Evolutionary conservation across 2,329 filamentous ascomycete genomes (phyloP), one percentile per base, ranked within the genome.

Genomic region (Pestalotiopsis sp.): DNA sequence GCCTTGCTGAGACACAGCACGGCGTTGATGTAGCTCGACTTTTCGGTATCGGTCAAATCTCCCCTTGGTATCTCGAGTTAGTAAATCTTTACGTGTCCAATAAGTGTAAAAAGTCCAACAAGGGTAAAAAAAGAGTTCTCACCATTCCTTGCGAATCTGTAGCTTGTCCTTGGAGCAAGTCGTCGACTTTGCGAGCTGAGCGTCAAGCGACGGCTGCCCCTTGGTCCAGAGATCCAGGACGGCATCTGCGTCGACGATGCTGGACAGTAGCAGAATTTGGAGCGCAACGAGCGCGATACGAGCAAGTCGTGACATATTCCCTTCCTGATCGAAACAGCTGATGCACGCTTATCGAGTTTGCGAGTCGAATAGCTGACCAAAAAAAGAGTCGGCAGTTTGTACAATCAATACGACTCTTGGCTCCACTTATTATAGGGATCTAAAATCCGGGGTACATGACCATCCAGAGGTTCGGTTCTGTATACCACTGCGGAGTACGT

Each of bases 81-180:
- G 38, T 5, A 31, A 52, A 36, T 9, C 7, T 36, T 7, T 7
- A 31, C 27, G 7, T 9, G 6, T 36, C 6, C 6, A 7, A 36
- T 36, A 4, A 27, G 25, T 3, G 25, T 25, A 25, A 25, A 7
- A 31, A 23, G 6, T 36, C 6, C 6, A 7, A 36, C 9, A 4
- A 27, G 25, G 25, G 25, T 25, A 25, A 25, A 7, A 31, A 23
- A 56, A 17, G 36, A 12, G 31, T 67, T 13, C 71, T 49, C 66
- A 74, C 74, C 73, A 76, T 49, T 76, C 73, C 49, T 71, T 72
- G 39, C 74, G 72, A 49, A 75, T 69, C 4, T 60, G 66, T n/a
- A 75, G 68, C 56, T 73, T 75, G 49, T 73, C 73, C 57, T 72
- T 71, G 27, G 71, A 69, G 59, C 73, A 76, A 2, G 73, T 74